Base-by-base conservation (phyloP, 75 land plant genomes). In the Pseudotsuga menziesii region DNA sequence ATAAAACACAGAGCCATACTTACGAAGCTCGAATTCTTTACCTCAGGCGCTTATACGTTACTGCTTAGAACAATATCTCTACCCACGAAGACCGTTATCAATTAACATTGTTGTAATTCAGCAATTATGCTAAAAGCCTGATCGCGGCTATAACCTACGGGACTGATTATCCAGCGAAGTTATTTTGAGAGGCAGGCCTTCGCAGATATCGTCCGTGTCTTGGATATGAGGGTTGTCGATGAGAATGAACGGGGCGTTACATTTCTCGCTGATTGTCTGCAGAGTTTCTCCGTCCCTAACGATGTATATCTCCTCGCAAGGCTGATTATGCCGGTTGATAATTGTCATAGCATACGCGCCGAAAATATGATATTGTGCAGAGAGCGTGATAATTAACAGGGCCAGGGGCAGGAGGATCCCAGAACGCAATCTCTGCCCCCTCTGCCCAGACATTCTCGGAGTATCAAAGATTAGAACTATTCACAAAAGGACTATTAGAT, bases 201-300 rank as follows among this genome's bases (percentile, higher is more conserved):
- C 87, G 39, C 73, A 86, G 48, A 90, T 79, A 73, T 90, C 91
- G 74, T 88, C 92, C 0, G 82, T 82, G 63, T 90, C 92, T 13
- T 84, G 74, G 29, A 90, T 90, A 73, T 90, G 92, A 0, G 86
- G 88, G 61, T 90, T 90, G 72, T 73, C 76, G 35, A 86, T 85
- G 19, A 90, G 79, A 13, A 90, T 90, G 78, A 59, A 90, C 5
- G 91, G 91, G 74, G 81, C 92, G n/a, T 78, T 82, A 72, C 92
- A 88, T 76, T 88, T 90, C 67, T 78, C 90, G 23, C 91, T 86
- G 67, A 90, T 88, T 57, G 84, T 86, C 61, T 90, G 83, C 52
- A 90, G 80, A 23, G 92, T 89, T 57, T 90, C 92, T 7, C 91
- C 88, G 62, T 86, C 86, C 57, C 79, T 77, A 0, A 86, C 91